Evolutionary conservation across 805 yeast genomes (phyloP), one percentile per base, ranked within the genome.

Genomic region (Candida orba): DNA sequence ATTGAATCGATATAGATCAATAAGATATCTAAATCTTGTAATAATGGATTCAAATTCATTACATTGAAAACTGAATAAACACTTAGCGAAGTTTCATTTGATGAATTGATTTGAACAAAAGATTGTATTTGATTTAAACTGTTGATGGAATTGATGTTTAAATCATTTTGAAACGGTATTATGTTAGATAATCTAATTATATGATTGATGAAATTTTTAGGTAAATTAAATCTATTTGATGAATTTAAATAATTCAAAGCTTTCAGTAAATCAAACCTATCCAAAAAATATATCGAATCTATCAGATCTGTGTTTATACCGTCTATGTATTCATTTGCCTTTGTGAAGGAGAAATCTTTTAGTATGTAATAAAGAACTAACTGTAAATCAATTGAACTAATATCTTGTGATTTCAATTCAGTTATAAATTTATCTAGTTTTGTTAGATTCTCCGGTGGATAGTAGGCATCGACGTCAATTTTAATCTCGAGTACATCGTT

Each of bases 381-480:
- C 10, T 46, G 32, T n/a, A 49, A 24, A 15, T 53, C 48, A 3
- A 41, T 22, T 8, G 34, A n/a, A 9, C 15, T 8, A 9, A 54
- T 41, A 4, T 37, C 45, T 14, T 34, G 15, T 4, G 29, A 33
- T 13, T 41, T 37, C 33, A 57, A 41, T 9, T 39, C 43, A 1
- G 44, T 22, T 3, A 57, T 27, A 22, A 57, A 44, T 25, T 17
- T 25, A 25, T 42, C 49, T 30, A 57, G 22, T 34, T 52, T 56
- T 14, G 44, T 37, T 20, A 42, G 13, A 31, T 53, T 52, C 40
- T 51, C 52, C 1, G 62, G 62, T 9, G 62, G 62, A 29, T 57
- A 57, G 20, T 36, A 45, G 1, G 39, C 7, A 34, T 40, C 44
- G 8, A 52, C 40, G 15, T 50, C 36, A 2, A 56, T 34, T 2